phyloP scores from a whole-genome alignment of 108 stramenopile species.

The Skeletonema grethae region DNA sequence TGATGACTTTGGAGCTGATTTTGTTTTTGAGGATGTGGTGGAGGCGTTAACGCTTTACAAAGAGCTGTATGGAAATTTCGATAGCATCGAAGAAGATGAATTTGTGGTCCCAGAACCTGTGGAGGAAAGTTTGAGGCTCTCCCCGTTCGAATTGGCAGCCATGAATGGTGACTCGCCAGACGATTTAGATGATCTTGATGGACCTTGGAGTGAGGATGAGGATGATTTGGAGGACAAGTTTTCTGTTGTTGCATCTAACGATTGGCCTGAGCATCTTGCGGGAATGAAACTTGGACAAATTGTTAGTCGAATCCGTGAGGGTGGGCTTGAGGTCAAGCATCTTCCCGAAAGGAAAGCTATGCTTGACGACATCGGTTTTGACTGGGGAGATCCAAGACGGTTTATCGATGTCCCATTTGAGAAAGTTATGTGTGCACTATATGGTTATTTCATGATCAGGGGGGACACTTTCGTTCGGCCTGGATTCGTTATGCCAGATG shows the following conservation, averaged over 20 bases:
- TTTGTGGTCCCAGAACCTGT: constrained; percentile 70
- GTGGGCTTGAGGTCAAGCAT: constrained; percentile 89
- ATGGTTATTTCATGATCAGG: constrained; percentile 79
- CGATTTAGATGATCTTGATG: constrained; percentile 51
- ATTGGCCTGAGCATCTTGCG: constrained; percentile 84
- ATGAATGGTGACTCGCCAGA: constrained; percentile 54
- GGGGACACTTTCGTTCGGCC: constrained; percentile 83
- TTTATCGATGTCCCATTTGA: constrained; percentile 91
- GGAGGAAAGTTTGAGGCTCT: constrained; percentile 51
- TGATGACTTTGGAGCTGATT: constrained; percentile 90
- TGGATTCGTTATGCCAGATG: constrained; percentile 89
- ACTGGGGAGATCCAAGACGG: constrained; percentile 85
- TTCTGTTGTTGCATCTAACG: constrained; percentile 34
- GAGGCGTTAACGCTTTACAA: constrained; percentile 84
- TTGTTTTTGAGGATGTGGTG: constrained; percentile 88
- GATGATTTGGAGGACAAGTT: constrained; percentile 27
- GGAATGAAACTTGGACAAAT: constrained; percentile 83
- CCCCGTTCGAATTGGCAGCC: constrained; percentile 46
- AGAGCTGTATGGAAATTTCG: constrained; percentile 64
- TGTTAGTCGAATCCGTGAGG: constrained; percentile 74
- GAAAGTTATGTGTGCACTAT: constrained; percentile 86
- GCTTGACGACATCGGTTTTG: constrained; percentile 85
- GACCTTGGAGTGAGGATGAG: constrained; percentile 26
- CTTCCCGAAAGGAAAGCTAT: constrained; percentile 75
- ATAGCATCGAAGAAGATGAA: constrained; percentile 60